These are phyloP conservation scores for Trypanosoma avium DNA, from an alignment of 208 protist genomes.

Conservation along the genomic window DNA sequence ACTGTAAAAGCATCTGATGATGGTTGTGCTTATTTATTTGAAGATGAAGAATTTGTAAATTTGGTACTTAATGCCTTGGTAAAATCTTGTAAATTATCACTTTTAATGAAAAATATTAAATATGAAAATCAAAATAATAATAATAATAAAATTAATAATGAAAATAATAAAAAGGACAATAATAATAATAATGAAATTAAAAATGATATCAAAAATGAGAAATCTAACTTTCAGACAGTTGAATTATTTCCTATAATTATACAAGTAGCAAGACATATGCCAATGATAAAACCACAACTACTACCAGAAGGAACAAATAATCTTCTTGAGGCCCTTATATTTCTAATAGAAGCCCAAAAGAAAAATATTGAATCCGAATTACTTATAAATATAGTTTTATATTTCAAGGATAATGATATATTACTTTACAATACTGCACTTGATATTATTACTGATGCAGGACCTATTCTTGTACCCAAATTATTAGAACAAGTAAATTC, in stretches of 20 bases:
- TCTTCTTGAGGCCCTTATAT: conserved; percentile 16
- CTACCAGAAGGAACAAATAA: neutral
- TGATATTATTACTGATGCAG: neutral
- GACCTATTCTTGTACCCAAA: neutral
- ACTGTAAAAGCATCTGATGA: conserved; percentile 60
- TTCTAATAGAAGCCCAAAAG: neutral
- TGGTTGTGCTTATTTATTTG: conserved; percentile 51
- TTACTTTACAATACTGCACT: neutral
- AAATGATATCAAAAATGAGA: too few relatives aligned
- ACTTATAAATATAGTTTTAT: conserved; percentile 8
- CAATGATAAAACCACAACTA: neutral
- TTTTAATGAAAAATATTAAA: neutral
- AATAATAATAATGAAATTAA: too few relatives aligned
- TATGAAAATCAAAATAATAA: neutral
- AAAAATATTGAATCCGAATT: conserved; percentile 5
- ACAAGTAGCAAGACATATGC: conserved; percentile 2
- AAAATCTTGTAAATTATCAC: conserved; percentile 13
- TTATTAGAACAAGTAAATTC: conserved; percentile 2
- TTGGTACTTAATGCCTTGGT: conserved; percentile 24
- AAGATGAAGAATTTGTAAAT: conserved; percentile 33
- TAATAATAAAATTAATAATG: neutral
- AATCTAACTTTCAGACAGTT: neutral
- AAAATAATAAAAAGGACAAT: neutral
- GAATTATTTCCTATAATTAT: conserved; percentile 18
- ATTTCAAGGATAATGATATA: neutral